Percentiles rank a stretch among this genome's conserved stretches.
Conservation (phyloP, 306 rosid species). For the Lagenaria siceraria region DNA sequence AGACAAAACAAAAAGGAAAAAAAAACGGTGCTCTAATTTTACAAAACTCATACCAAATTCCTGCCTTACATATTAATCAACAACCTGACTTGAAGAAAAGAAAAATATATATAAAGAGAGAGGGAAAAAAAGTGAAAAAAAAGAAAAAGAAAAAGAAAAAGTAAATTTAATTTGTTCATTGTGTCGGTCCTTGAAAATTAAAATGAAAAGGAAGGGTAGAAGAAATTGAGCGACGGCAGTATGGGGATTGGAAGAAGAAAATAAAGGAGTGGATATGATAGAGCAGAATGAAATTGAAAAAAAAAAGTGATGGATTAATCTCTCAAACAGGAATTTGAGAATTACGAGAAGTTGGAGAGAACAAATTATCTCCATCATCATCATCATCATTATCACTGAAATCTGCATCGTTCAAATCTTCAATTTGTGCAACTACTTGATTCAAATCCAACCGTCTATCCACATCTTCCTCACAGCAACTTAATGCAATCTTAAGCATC, state of each 20-base stretch:
- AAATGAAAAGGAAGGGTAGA: neutral
- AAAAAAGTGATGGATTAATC: neutral
- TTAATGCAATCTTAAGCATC: constrained; percentile 71
- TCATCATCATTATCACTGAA: neutral
- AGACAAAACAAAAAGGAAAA: neutral
- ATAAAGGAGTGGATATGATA: neutral
- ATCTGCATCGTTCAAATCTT: constrained; percentile 32
- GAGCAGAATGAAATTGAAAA: neutral
- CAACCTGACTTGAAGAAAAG: neutral
- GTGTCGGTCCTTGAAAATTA: neutral
- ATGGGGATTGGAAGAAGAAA: neutral
- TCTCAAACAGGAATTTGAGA: neutral
- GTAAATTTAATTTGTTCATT: neutral
- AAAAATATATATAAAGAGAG: neutral
- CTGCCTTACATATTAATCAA: constrained; percentile 1
- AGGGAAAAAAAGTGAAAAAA: neutral
- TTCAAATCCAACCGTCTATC: constrained; percentile 60
- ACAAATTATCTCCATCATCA: neutral
- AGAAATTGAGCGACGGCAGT: neutral
- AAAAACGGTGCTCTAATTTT: neutral
- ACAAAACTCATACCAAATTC: neutral
- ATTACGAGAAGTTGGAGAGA: neutral
- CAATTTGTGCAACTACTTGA: constrained; percentile 47
- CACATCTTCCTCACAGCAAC: constrained; percentile 87
- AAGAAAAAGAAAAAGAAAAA: neutral